phyloP scores from a whole-genome alignment of 83 land plant genomes.

The Thuja plicata region DNA sequence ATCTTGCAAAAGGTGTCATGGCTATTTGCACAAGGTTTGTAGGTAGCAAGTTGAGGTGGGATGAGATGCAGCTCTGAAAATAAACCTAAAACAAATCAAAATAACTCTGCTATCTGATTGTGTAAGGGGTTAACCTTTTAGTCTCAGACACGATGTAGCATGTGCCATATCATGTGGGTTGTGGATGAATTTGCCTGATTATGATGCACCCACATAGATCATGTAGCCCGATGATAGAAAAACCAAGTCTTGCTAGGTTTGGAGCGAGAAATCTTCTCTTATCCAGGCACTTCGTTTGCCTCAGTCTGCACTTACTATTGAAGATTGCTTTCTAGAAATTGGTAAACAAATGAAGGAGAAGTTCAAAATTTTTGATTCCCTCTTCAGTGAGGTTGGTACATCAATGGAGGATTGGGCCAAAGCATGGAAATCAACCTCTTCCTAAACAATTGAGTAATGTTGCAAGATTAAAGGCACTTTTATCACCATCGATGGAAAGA shows the following conservation, averaged over 20 bases:
- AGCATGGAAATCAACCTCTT: constrained; percentile 42
- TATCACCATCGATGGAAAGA: too few relatives aligned
- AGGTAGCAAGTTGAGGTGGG: too few relatives aligned
- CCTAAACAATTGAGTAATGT: background rate
- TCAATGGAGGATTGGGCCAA: constrained; percentile 66
- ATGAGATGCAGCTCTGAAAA: too few relatives aligned
- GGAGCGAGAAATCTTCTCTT: constrained; percentile 38
- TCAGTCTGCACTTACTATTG: constrained; percentile 32
- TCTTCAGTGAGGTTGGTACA: constrained; percentile 46
- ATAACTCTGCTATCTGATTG: too few relatives aligned
- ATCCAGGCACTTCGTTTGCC: constrained; percentile 48
- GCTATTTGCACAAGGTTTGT: too few relatives aligned
- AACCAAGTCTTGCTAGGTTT: constrained; percentile 27
- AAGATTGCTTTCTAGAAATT: constrained; percentile 57
- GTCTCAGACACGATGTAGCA: constrained; percentile 68
- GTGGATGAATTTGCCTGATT: constrained; percentile 74
- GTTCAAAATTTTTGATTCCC: constrained; percentile 44
- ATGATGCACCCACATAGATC: constrained; percentile 73
- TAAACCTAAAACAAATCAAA: too few relatives aligned
- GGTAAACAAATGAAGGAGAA: constrained; percentile 49
- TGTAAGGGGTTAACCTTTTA: constrained; percentile 95
- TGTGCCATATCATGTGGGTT: constrained; percentile 82
- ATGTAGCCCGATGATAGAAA: constrained; percentile 57
- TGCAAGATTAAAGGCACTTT: too few relatives aligned
- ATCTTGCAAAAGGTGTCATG: too few relatives aligned